Evolutionary conservation across 2,329 filamentous ascomycete species (phyloP).

Genomic region (Penicillium sp.): DNA sequence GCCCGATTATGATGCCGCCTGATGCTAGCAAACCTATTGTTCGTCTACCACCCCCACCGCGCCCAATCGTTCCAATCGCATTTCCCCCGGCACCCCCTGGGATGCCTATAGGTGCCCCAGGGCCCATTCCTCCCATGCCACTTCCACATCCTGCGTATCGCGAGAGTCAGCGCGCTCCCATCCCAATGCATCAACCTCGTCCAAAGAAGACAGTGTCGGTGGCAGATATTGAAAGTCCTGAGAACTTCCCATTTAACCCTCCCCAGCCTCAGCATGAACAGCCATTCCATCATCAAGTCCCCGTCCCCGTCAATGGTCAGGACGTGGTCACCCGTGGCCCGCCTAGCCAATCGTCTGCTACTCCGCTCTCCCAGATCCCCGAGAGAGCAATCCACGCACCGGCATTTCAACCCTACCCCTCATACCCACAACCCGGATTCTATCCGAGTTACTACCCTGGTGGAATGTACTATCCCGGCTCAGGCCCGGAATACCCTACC

Average conservation of each 20-base stretch:
- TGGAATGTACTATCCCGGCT: constrained; percentile 68
- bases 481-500: constrained; percentile 39
- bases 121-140: constrained; percentile 44
- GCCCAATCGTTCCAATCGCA: constrained; percentile 33
- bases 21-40: constrained; percentile 73
- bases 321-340: constrained; percentile 60
- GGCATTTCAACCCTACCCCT: constrained; percentile 74
- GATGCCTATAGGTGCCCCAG: constrained; percentile 17
- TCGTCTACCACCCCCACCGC: constrained; percentile 69
- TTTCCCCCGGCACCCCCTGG: constrained; percentile 23
- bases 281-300: constrained; percentile 94
- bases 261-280: constrained; percentile 71
- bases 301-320: constrained; percentile 52
- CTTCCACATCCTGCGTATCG: constrained; percentile 58
- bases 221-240: constrained; percentile 86
- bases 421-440: constrained; percentile 60
- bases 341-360: constrained; percentile 70
- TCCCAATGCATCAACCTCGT: constrained; percentile 88
- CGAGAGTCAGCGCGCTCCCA: constrained; percentile 60
- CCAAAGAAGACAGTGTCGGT: constrained; percentile 94
- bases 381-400: constrained; percentile 89
- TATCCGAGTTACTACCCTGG: constrained; percentile 61
- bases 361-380: constrained; percentile 86
- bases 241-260: constrained; percentile 58
- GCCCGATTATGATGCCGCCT: constrained; percentile 58